A percentile compares a stretch with the other conserved stretches of the same genome.
These are phyloP conservation scores for Purshia tridentata DNA, from an alignment of 306 rosid species.

Conservation along the genomic window DNA sequence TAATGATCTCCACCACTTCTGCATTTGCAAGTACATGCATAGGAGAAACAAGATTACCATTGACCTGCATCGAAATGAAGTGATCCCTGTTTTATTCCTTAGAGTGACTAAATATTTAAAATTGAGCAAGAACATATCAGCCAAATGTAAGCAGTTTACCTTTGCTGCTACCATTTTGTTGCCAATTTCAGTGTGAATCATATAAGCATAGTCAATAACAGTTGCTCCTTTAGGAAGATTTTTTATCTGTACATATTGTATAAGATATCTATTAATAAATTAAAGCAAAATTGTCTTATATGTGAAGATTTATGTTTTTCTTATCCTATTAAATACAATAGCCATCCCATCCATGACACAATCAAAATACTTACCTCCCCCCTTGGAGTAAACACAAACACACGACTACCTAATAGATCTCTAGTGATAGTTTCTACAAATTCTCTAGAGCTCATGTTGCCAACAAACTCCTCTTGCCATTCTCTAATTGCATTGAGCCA, in stretches of 20 bases:
- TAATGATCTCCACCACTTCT: constrained; percentile 97
- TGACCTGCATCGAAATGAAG: constrained; percentile 67
- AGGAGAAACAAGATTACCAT: constrained; percentile 91
- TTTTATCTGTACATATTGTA: constrained; percentile 60
- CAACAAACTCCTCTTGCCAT: constrained; percentile 99
- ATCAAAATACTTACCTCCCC: constrained; percentile 74
- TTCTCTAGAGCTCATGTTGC: constrained; percentile 99
- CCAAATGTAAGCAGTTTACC: constrained; percentile 44
- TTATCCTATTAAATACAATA: constrained; percentile 5
- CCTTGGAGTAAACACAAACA: constrained; percentile 96
- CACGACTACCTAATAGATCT: constrained; percentile 93
- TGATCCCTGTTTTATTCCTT: constrained; percentile 25
- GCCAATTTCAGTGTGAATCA: constrained; percentile 99
- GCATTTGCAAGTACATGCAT: constrained; percentile 86
- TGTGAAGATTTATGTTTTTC: constrained; percentile 4
- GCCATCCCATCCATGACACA: constrained; percentile 5
- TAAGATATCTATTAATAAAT: constrained; percentile 22
- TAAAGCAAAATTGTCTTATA: constrained; percentile 16
- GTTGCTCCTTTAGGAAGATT: constrained; percentile 97
- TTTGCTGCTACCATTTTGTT: constrained; percentile 99
- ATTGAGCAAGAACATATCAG: constrained; percentile 19
- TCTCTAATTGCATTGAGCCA: constrained; percentile 99
- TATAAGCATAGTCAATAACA: constrained; percentile 90
- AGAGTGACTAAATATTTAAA: constrained; percentile 1
- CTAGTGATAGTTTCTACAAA: constrained; percentile 94